phyloP scores from a whole-genome alignment of 139 green algal genomes.

The Prasinococcaceae sp. region DNA sequence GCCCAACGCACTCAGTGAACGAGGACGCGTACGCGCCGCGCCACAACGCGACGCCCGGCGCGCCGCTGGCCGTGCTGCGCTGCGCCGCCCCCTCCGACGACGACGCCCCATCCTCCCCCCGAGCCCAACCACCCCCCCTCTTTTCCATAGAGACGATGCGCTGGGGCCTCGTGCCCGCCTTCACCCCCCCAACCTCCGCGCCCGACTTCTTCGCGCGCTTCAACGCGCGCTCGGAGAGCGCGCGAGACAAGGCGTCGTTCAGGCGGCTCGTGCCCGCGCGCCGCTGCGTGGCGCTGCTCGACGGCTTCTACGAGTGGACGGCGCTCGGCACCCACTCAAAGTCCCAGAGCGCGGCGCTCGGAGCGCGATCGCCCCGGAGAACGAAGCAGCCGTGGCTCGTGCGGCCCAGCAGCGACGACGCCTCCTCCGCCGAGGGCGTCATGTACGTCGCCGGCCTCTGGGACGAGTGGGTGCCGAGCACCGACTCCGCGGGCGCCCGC shows the following conservation, averaged over 20 bases:
- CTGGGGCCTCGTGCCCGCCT: constrained; percentile 65
- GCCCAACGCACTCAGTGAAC: no score
- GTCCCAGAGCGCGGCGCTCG: no score
- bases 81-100: background rate
- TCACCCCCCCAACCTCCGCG: constrained; percentile 36
- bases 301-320: constrained; percentile 78
- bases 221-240: constrained; percentile 44
- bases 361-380: no score
- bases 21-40: constrained; percentile 24
- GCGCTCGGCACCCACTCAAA: constrained; percentile 14
- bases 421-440: constrained; percentile 1
- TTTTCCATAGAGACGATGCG: constrained; percentile 44
- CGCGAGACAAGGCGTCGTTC: constrained; percentile 49
- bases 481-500: no score
- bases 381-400: constrained; percentile 63
- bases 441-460: constrained; percentile 49
- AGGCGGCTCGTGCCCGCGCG: constrained; percentile 30
- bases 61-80: constrained; percentile 25
- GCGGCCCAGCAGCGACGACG: constrained; percentile 13
- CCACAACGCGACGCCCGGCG: constrained; percentile 40
- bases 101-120: no score
- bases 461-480: constrained; percentile 25
- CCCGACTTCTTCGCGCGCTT: constrained; percentile 50
- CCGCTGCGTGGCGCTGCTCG: constrained; percentile 48
- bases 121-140: no score